Evolutionary conservation across 331 rosid genomes (phyloP).

Genomic region (Telfairia occidentalis): DNA sequence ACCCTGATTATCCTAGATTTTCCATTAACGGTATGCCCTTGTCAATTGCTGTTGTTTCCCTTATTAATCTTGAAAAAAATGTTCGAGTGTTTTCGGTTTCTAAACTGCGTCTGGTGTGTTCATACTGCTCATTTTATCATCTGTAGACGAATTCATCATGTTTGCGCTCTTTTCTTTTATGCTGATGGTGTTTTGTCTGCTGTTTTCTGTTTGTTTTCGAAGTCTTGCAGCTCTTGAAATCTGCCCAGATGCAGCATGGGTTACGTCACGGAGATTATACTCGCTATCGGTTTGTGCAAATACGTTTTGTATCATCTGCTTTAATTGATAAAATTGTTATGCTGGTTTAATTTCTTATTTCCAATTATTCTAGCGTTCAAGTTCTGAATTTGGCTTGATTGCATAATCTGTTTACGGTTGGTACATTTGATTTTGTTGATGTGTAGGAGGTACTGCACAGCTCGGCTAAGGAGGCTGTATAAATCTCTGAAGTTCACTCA

Average conservation of each 20-base stretch:
- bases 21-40: conserved; percentile 48
- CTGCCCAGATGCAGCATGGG: conserved; percentile 90
- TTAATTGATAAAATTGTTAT: neutral
- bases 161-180: neutral
- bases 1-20: conserved; percentile 54
- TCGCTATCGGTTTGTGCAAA: conserved; percentile 56
- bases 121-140: neutral
- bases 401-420: neutral
- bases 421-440: neutral
- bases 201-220: neutral
- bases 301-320: neutral
- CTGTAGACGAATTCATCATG: neutral
- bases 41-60: neutral
- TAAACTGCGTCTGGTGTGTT: neutral
- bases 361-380: neutral
- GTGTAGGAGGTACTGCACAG: conserved; percentile 76
- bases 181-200: neutral
- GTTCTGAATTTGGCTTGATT: neutral
- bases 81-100: neutral
- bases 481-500: conserved; percentile 84
- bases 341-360: neutral
- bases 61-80: neutral
- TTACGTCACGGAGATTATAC: conserved; percentile 77
- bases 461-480: conserved; percentile 74
- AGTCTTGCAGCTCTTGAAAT: conserved; percentile 81